These are phyloP conservation scores for Hirschioporus abietinus DNA, from an alignment of 768 basidiomycete genomes.

Conservation along the genomic window DNA sequence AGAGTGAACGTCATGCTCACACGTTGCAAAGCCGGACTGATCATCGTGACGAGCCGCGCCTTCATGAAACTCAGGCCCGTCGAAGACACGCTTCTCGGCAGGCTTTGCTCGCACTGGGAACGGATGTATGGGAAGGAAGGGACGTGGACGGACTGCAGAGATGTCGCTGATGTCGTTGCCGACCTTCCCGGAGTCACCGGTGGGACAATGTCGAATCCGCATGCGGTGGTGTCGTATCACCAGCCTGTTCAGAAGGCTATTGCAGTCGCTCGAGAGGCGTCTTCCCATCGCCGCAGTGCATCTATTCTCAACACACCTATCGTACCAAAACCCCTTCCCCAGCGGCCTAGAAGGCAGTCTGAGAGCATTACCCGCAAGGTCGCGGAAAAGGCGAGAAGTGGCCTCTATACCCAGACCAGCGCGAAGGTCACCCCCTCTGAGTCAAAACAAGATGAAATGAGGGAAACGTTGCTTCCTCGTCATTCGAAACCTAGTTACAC, in stretches of 20 bases:
- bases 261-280: neutral
- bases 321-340: neutral
- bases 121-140: slow-evolving; percentile 11
- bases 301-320: neutral
- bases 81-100: slow-evolving; percentile 37
- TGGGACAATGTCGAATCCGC: neutral
- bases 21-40: slow-evolving; percentile 40
- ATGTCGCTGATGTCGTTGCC: slow-evolving; percentile 15
- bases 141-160: slow-evolving; percentile 29
- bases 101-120: slow-evolving; percentile 25
- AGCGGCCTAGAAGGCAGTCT: neutral
- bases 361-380: neutral
- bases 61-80: slow-evolving; percentile 33
- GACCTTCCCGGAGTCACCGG: neutral
- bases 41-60: slow-evolving; percentile 39
- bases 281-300: neutral
- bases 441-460: neutral
- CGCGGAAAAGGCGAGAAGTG: neutral
- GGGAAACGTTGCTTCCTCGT: neutral
- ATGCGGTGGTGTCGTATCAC: neutral
- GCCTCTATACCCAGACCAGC: neutral
- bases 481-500: neutral
- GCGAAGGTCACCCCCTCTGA: neutral
- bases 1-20: slow-evolving; percentile 53
- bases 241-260: neutral